These are phyloP conservation scores for Alternaria sp. DNA, from an alignment of 2,329 filamentous ascomycete genomes.

Conservation along the genomic window DNA sequence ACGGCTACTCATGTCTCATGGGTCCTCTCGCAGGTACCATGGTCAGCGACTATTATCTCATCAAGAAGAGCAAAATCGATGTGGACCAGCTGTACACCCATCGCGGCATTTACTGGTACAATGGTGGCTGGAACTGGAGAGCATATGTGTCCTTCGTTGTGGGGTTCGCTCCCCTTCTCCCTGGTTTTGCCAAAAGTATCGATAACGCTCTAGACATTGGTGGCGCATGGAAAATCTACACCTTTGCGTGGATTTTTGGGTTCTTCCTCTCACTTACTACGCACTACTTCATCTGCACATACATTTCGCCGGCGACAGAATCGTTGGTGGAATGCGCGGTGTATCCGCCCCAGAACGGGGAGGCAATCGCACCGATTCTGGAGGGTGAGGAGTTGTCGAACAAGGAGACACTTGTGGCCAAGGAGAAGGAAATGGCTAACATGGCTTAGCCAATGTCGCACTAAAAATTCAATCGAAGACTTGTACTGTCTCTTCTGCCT, in stretches of 20 bases:
- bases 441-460: constrained; percentile 18
- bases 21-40: constrained; percentile 49
- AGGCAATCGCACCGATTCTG: constrained; percentile 29
- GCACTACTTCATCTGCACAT: constrained; percentile 54
- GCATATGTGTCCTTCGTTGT: constrained; percentile 44
- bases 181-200: constrained; percentile 54
- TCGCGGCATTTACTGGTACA: constrained; percentile 48
- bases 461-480: neutral
- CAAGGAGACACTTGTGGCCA: constrained; percentile 33
- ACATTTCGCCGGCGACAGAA: constrained; percentile 49
- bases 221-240: constrained; percentile 55
- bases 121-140: constrained; percentile 47
- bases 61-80: constrained; percentile 48
- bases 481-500: too few relatives aligned
- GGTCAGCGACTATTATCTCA: constrained; percentile 49
- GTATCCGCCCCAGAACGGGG: constrained; percentile 49
- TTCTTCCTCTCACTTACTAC: constrained; percentile 48
- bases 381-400: constrained; percentile 35
- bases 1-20: constrained; percentile 51
- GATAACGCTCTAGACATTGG: constrained; percentile 49
- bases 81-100: constrained; percentile 47
- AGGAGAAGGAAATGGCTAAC: constrained; percentile 38
- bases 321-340: constrained; percentile 51
- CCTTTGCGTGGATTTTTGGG: constrained; percentile 56
- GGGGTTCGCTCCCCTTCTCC: constrained; percentile 48